Evolutionary conservation across 148 eudicot species (phyloP).

Genomic region (Arbutus unedo): DNA sequence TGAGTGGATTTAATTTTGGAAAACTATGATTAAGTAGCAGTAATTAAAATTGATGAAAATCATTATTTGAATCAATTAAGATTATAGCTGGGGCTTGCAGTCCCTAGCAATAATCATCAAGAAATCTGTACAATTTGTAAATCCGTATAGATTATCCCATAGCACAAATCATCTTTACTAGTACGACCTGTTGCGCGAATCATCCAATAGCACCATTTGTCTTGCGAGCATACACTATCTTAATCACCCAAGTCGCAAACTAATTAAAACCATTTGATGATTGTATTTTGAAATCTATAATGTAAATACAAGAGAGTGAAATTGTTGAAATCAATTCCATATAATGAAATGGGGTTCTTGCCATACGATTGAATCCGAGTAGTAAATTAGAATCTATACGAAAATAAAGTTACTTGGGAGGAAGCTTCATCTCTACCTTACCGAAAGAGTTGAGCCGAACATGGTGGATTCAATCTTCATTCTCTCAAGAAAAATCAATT

Average conservation of each 20-base stretch:
- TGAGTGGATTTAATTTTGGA: not conserved
- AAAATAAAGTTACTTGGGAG: not conserved
- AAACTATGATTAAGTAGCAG: not conserved
- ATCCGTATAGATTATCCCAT: not conserved
- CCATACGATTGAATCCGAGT: not conserved
- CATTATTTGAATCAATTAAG: not conserved
- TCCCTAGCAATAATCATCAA: not conserved
- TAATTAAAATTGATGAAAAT: not conserved
- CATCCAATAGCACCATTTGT: not conserved
- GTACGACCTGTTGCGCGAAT: not conserved
- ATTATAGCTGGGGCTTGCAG: not conserved
- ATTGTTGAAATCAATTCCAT: not conserved
- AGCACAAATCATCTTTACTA: not conserved
- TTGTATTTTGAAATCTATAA: not conserved
- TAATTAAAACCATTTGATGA: not conserved
- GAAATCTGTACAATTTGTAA: not conserved
- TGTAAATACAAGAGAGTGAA: not conserved
- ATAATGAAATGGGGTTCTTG: not conserved
- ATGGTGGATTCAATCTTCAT: not conserved
- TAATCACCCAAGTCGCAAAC: not conserved
- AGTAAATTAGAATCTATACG: not conserved
- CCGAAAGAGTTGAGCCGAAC: not conserved
- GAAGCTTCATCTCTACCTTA: not conserved
- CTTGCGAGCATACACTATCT: not conserved
- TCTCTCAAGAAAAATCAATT: no score